phyloP scores from a whole-genome alignment of 1,284 basidiomycete genomes.

The Ganoderma lingzhi region DNA sequence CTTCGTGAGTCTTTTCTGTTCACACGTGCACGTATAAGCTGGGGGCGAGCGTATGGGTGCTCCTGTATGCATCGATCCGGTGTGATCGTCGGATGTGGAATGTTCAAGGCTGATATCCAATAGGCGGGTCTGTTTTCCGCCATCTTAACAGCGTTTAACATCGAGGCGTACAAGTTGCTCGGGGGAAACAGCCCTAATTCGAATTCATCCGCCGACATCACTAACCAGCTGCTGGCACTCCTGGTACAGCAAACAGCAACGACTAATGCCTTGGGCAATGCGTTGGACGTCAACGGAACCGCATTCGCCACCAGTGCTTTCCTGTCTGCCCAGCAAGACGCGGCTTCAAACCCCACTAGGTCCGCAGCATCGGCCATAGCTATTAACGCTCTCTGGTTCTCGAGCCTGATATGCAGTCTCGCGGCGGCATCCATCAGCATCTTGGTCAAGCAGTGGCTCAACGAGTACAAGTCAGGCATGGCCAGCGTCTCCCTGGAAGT shows the following conservation, averaged over 20 bases:
- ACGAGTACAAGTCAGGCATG: constrained; percentile 31
- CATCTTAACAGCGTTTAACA: constrained; percentile 36
- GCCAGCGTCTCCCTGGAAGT: constrained; percentile 29
- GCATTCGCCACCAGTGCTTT: neutral
- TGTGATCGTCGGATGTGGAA: neutral
- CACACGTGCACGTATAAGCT: neutral
- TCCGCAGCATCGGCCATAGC: constrained; percentile 18
- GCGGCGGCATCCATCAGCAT: constrained; percentile 34
- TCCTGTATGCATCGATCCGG: neutral
- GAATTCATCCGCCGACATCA: neutral
- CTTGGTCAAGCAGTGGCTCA: constrained; percentile 37
- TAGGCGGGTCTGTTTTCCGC: constrained; percentile 39
- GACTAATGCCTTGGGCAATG: constrained; percentile 1
- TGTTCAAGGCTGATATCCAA: neutral
- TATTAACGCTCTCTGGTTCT: constrained; percentile 36
- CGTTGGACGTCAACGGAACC: neutral
- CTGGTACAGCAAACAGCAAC: constrained; percentile 10
- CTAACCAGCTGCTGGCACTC: constrained; percentile 16
- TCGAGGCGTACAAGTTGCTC: constrained; percentile 35
- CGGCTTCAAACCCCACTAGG: neutral
- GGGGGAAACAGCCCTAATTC: constrained; percentile 16
- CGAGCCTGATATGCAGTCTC: constrained; percentile 36
- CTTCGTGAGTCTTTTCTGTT: constrained; percentile 27
- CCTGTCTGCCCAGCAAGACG: constrained; percentile 1
- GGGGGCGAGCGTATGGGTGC: neutral